Evolutionary conservation across 768 basidiomycete genomes (phyloP), one percentile per base, ranked within the genome.

Genomic region (Mycena haematopus): DNA sequence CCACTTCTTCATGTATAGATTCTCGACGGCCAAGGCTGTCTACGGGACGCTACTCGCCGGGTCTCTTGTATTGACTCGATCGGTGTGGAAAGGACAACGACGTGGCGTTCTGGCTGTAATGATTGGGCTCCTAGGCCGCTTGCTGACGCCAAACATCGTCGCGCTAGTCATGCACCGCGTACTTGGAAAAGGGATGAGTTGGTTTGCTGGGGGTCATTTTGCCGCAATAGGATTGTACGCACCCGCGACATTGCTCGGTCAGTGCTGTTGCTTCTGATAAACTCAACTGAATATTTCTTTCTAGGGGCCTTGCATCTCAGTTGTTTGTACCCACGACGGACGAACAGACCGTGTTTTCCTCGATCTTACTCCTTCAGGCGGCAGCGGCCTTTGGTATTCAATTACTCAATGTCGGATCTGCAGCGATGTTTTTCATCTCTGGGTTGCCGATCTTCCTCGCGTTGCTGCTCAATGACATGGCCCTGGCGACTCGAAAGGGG

Each of bases 181-280:
- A 0, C 72, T 94, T 22, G 81, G 84, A 9, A 89, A 85, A 73
- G 82, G 85, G 0, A 84, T 96, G 85, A 91, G 91, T 69, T 98
- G 95, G 95, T 97, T 93, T 74, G 79, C 84, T 17, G 83, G 80
- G 44, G 92, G 92, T 63, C 82, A 87, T 66, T 81, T 82, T 11
- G 77, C 85, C 13, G 81, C 84, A 1, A 65, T 96, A 10, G 70
- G 82, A 22, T 74, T 97, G 22, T 99, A 93, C 70, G 91, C 82
- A 2, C 91, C 93, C 15, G 82, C 92, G 2, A 86, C 87, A 0
- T 70, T 93, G 15, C 76, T 91, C 15, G 93, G 93, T 90, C 66
- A 33, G 84, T 76, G 46, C 42, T 55, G 42, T 17, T 6, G 40
- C 40, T 19, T 42, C 19, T n/a, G n/a, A 42, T 42, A 19, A 36